Base-by-base conservation (phyloP, 139 green algal genomes). In the Pycnococcus provasolii region DNA sequence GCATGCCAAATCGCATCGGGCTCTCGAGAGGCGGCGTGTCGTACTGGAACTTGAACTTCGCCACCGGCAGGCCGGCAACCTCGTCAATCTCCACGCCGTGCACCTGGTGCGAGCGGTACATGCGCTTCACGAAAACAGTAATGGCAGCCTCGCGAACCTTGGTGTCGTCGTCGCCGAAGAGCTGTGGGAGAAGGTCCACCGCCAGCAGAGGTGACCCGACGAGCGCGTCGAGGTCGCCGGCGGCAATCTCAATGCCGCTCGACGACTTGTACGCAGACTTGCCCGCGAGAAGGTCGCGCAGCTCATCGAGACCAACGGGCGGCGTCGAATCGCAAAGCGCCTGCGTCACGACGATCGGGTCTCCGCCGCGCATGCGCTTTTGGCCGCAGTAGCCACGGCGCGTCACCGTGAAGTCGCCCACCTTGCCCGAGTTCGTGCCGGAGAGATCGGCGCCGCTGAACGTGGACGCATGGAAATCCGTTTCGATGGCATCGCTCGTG, bases 21-120 rank as follows among this genome's bases (percentile, higher is more conserved):
- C n/a, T 53, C 13, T 65, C 65, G 11, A 72, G 62, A 4, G 58
- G 57, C 13, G 53, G 58, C 8, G 60, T 67, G 70, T 62, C 44
- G 64, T 65, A 76, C 57, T 71, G 65, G 43, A 76, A 76, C 50
- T 71, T 67, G 37, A 45, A 76, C 3, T 45, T 55, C 42, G 60
- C 54, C 2, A 45, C 53, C 45, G n/a, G 48, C 43, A 58, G 5
- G 46, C 2, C 63, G 51, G 54, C 26, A 44, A 37, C 58, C n/a
- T 40, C 40, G 37, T 40, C 46, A 53, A 66, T 58, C 1, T 72
- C 46, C 9, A 72, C 42, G 47, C 26, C 48, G 45, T 72, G n/a
- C 26, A 76, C 45, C 4, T 63, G 60, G 64, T 76, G 70, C 1
- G 70, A 62, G 42, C 70, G 70, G 39, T 76, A 76, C 5, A 76